Evolutionary conservation across 805 yeast genomes (phyloP), one percentile per base, ranked within the genome.

Genomic region (Scheffersomyces coipomensis): DNA sequence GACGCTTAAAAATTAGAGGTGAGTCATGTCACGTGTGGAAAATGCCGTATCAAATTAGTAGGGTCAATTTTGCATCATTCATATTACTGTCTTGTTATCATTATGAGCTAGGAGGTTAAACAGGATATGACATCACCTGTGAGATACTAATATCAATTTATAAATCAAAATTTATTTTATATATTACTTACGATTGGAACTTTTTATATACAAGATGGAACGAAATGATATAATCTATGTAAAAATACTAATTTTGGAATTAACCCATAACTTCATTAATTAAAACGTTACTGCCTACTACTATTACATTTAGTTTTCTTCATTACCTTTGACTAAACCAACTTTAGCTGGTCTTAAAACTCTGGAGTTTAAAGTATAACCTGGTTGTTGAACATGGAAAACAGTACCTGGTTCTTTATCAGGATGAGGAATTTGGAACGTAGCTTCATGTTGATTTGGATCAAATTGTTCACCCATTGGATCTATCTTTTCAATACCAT

Each of bases 311-410:
- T 37, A 33, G 7, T 41, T 22, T 18, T 42, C 40, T 29, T 45
- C 33, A 12, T 46, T 54, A 44, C 64, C 78, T 69, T 85, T 87
- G 49, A 89, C 97, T 56, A 89, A 79, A 52, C 97, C 97, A 49
- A 89, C 97, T 75, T 89, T 89, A 43, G 97, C 96, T 23, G 97
- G 95, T 68, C 97, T 80, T 60, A 89, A 75, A 24, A 89, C 96
- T 61, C 97, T 79, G 53, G 84, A 80, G 68, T 88, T 88, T 56
- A 88, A 75, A 43, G 83, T 81, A 70, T 83, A 89, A 31, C 97
- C 97, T 18, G 83, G 76, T 68, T 86, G 96, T 69, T 89, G 96
- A 44, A 90, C 97, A 56, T 79, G 87, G 80, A 90, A 85, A 43
- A 89, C 88, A 19, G 96, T 84, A 44, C 96, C 96, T 13, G 96